Evolutionary conservation across 2,329 filamentous ascomycete genomes (phyloP), one percentile per base, ranked within the genome.

Genomic region (Microsporum ferrugineum): DNA sequence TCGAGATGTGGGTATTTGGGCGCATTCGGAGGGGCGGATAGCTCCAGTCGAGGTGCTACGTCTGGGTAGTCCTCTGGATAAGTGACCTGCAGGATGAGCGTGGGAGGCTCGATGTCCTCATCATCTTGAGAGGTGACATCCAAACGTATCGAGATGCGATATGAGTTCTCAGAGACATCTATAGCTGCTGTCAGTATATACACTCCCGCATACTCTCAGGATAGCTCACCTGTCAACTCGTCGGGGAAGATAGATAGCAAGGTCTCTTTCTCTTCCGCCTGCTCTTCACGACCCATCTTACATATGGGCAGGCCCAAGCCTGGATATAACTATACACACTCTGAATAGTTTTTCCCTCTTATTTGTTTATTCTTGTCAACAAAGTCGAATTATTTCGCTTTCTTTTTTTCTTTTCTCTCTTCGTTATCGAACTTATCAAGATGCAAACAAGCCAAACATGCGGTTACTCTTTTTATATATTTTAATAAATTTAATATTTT

Each of bases 211-310:
- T 56, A 23, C 31, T 29, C 57, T 8, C 17, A 23, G 17, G 17
- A 23, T 23, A 33, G 51, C 33, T 56, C 70, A 92, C 91, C 88
- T 82, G 87, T 92, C 68, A 99, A 96, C 78, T 99, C 94, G 63
- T 99, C 92, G 0, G 94, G 91, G 68, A 97, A 99, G 71, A 99
- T 99, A 63, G 92, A 96, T 71, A 95, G 90, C 72, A 99, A 89
- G 68, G 99, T 92, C 76, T 99, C 94, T 64, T 91, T 87, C 82
- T 99, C 94, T 78, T 99, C 94, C 66, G 86, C 78, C 75, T 99
- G 94, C 63, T 99, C 94, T 80, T 97, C 92, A 72, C 75, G 72
- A 60, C 77, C 77, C 77, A 79, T 79, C 31, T 56, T 72, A 69
- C 65, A 31, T 51, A 51, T 31, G 45, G 27, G 27, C 45, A 14